Conservation (phyloP, 192 early-diverging fungal genomes). For the Thoreauomyces humboldtii region DNA sequence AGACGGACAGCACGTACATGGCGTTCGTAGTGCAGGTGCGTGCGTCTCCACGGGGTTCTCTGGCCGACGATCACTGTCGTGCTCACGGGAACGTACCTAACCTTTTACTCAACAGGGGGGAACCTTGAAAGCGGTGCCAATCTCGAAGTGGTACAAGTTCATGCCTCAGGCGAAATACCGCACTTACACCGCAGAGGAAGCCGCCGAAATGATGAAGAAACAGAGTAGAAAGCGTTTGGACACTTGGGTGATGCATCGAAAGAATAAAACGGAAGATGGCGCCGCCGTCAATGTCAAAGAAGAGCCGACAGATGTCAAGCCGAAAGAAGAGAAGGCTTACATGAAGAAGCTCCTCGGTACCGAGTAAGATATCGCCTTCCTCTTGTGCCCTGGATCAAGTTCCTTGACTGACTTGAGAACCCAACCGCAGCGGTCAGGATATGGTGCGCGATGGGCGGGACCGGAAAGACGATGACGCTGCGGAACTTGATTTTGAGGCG, state of each 20-base stretch:
- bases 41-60: slow-evolving; percentile 1
- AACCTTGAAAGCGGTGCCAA: slow-evolving; percentile 42
- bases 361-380: no score
- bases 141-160: slow-evolving; percentile 50
- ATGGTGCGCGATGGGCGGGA: background rate
- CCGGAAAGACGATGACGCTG: slow-evolving; percentile 31
- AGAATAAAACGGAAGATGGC: slow-evolving; percentile 12
- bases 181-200: slow-evolving; percentile 51
- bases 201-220: slow-evolving; percentile 43
- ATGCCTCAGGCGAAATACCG: slow-evolving; percentile 36
- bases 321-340: slow-evolving; percentile 21
- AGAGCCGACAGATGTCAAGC: background rate
- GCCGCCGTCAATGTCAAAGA: background rate
- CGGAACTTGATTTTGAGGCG: slow-evolving; percentile 46
- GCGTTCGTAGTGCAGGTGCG: slow-evolving; percentile 28
- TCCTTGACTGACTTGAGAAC: background rate
- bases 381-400: no score
- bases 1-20: slow-evolving; percentile 30
- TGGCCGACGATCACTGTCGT: background rate
- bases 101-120: slow-evolving; percentile 7
- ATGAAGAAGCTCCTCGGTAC: slow-evolving; percentile 16
- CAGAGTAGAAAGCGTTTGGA: slow-evolving; percentile 15
- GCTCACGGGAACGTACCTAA: background rate
- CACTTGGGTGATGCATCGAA: slow-evolving; percentile 34
- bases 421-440: no score